Evolutionary conservation across 306 rosid species (phyloP).

Genomic region (Fragaria ananassa): DNA sequence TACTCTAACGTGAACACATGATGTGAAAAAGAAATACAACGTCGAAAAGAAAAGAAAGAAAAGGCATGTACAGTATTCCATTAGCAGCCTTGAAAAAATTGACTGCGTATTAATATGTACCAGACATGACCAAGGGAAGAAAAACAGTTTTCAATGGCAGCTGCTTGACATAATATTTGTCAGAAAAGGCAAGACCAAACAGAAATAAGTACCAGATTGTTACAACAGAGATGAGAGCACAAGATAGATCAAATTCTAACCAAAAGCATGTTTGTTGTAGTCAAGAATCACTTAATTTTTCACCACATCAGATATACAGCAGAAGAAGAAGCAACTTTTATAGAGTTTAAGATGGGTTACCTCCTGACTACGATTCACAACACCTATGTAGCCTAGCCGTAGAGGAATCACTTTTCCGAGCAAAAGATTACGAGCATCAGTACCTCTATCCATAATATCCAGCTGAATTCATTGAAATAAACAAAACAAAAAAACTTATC

Average conservation of each 20-base stretch:
- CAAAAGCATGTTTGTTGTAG: neutral
- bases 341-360: slow-evolving; percentile 39
- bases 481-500: slow-evolving; percentile 25
- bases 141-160: neutral
- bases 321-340: neutral
- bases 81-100: neutral
- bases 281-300: neutral
- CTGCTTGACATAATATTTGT: neutral
- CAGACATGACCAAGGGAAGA: no score
- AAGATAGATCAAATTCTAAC: neutral
- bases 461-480: slow-evolving; percentile 42
- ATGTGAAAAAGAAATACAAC: neutral
- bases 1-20: neutral
- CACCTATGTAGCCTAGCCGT: slow-evolving; percentile 94
- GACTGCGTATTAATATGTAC: neutral
- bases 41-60: neutral
- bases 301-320: neutral
- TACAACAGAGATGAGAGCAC: neutral
- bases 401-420: slow-evolving; percentile 95
- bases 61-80: no score
- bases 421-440: slow-evolving; percentile 95
- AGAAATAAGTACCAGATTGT: neutral
- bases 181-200: neutral
- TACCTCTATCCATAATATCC: slow-evolving; percentile 99
- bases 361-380: slow-evolving; percentile 99